These are phyloP conservation scores for Botrytis fabae DNA, from an alignment of 2,329 filamentous ascomycete genomes.

Conservation along the genomic window DNA sequence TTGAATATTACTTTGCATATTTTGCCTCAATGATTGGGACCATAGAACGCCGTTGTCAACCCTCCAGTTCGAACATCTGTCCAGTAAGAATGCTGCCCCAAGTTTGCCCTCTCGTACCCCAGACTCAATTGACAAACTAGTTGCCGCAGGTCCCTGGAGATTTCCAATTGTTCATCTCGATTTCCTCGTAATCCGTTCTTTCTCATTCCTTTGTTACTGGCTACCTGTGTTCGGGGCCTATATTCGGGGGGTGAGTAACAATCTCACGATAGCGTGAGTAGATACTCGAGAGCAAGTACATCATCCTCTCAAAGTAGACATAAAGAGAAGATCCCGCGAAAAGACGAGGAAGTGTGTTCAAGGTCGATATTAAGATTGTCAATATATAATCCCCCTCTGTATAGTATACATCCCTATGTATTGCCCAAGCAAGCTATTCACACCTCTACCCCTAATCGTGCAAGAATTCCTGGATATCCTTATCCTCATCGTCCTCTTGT, in stretches of 20 bases:
- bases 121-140: slow-evolving; percentile 29
- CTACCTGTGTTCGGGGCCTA: background rate
- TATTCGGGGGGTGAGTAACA: no score
- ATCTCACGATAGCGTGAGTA: background rate
- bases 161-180: background rate
- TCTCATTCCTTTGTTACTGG: background rate
- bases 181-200: background rate
- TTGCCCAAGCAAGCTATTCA: background rate
- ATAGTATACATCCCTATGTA: background rate
- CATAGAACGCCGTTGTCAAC: background rate
- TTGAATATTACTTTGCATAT: background rate
- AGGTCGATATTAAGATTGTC: slow-evolving; percentile 18
- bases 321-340: background rate
- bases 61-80: background rate
- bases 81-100: background rate
- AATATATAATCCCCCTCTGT: slow-evolving; percentile 12
- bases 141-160: slow-evolving; percentile 30
- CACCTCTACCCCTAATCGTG: slow-evolving; percentile 47
- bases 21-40: background rate
- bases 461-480: slow-evolving; percentile 73
- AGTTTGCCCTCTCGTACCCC: background rate
- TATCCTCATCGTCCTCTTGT: slow-evolving; percentile 68
- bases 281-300: background rate
- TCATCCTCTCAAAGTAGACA: background rate
- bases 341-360: background rate